Base-by-base conservation (phyloP, 148 eudicot species). In the Vaccinium corymbosum region DNA sequence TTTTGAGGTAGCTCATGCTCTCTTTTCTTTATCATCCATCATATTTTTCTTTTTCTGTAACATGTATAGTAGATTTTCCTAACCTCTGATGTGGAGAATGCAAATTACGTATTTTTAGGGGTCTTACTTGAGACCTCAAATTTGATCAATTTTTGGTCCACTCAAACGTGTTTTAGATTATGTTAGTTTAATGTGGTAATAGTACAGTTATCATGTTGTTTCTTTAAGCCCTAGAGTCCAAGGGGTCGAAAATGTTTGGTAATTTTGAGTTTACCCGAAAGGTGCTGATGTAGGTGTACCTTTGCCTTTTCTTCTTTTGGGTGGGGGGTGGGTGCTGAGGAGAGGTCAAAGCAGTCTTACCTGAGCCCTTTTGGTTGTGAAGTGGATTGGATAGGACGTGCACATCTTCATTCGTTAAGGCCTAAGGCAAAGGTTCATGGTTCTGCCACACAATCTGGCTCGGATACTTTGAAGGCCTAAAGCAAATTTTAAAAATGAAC, bases 1-100 rank as follows among this genome's bases (percentile, higher is more conserved):
- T 82, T 94, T 94, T 75, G 98, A 94, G 98, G 98, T 93, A 91
- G 46, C 35, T 46, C 56, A 25, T 25, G 50, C 51, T 35, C 46
- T 80, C 50, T 78, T 49, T 20, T 35, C 74, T 79, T 49, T 62
- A 64, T 82, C 53, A 72, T 62, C 77, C 68, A 10, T 53, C 17
- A 42, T 81, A 32, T 46, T 68, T 51, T 35, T 17, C 13, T 52
- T 71, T 73, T 57, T 20, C 9, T 32, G 16, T 51, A 78, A 29
- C 12, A 11, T 78, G 80, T 20, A 2, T 25, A 78, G 20, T 25
- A 13, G 32, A 76, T 48, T 78, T 78, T 52, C 11, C 13, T 27
- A 76, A n/a, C 75, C 75, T 71, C 50, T 17, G 42, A 29, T 52
- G 35, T 16, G 14, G 35, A 46, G 55, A 38, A 46, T 75, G 78